Conservation (phyloP, 169 alveolate species). For the Eimeria maxima region DNA sequence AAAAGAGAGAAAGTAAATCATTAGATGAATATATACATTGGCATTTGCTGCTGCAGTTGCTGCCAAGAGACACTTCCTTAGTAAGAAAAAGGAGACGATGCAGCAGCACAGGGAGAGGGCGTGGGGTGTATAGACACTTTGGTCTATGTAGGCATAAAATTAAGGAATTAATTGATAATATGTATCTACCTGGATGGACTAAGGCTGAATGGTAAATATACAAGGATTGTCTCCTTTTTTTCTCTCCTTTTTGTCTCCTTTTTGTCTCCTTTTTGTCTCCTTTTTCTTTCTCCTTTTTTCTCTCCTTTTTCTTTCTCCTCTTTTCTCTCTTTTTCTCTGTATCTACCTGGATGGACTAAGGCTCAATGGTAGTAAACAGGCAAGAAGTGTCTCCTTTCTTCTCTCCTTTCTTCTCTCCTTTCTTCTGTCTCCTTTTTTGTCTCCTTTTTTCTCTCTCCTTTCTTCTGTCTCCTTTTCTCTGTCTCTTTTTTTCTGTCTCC, state of each 20-base stretch:
- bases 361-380: too few relatives aligned
- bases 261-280: too few relatives aligned
- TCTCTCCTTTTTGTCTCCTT: too few relatives aligned
- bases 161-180: constrained; percentile 28
- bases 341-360: too few relatives aligned
- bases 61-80: constrained; percentile 11
- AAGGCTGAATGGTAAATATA: constrained; percentile 61
- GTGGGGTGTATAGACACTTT: constrained; percentile 76
- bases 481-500: too few relatives aligned
- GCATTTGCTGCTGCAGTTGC: constrained; percentile 69
- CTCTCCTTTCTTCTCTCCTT: background rate
- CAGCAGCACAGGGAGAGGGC: constrained; percentile 51
- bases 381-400: too few relatives aligned
- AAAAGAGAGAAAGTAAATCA: constrained; percentile 26
- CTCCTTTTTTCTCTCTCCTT: too few relatives aligned
- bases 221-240: too few relatives aligned
- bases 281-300: too few relatives aligned
- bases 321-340: background rate
- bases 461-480: too few relatives aligned
- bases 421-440: background rate
- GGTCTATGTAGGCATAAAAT: constrained; percentile 76
- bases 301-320: too few relatives aligned
- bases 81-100: constrained; percentile 72
- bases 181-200: constrained; percentile 51
- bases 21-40: constrained; percentile 77